Evolutionary conservation across 73 alveolate species (phyloP).

Genomic region (Symbiodinium pilosum): DNA sequence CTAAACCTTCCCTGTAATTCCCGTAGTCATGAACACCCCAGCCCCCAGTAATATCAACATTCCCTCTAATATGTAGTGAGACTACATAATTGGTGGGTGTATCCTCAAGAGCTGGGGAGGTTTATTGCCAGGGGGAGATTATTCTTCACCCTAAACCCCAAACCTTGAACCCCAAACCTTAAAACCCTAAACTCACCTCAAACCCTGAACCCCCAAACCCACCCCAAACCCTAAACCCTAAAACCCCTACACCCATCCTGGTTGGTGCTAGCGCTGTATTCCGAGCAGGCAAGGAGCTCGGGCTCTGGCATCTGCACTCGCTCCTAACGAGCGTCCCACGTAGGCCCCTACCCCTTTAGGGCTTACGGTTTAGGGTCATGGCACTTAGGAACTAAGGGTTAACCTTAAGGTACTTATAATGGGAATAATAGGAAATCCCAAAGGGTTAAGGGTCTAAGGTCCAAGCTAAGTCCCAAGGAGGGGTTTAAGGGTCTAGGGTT

Average conservation of each 20-base stretch:
- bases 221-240: too few species aligned
- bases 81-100: too few species aligned
- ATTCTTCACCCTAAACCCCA: background rate
- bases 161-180: background rate
- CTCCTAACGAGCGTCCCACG: slow-evolving; percentile 2
- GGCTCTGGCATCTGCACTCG: slow-evolving; percentile 53
- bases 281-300: slow-evolving; percentile 76
- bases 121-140: background rate
- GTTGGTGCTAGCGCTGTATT: slow-evolving; percentile 77
- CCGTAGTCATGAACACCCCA: too few species aligned
- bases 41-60: too few species aligned
- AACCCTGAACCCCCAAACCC: too few species aligned
- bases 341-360: background rate
- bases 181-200: background rate
- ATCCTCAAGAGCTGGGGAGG: too few species aligned
- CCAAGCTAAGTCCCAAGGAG: too few species aligned
- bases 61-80: too few species aligned
- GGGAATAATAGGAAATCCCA: background rate
- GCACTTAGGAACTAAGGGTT: background rate
- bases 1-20: too few species aligned
- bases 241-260: background rate
- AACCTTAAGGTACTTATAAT: background rate
- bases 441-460: too few species aligned
- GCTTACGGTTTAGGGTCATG: background rate
- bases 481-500: too few species aligned